Conservation (phyloP, 1,284 basidiomycete species). For the Fomitopsis pinicola region DNA sequence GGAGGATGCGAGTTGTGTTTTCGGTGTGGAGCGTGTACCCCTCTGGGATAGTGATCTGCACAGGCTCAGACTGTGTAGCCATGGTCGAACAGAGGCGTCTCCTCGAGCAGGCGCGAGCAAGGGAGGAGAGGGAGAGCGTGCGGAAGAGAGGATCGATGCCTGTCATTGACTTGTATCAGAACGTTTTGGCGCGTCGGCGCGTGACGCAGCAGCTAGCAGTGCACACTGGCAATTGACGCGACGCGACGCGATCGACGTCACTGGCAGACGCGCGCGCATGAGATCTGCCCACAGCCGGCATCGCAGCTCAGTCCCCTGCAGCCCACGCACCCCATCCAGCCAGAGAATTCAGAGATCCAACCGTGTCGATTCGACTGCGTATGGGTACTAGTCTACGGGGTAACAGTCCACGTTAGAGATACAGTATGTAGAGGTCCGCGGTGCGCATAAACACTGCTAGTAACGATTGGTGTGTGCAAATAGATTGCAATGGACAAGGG, state of each 20-base stretch:
- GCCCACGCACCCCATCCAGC: no score
- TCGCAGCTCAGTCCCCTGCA: no score
- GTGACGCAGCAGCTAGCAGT: background rate
- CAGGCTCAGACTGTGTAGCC: slow-evolving; percentile 8
- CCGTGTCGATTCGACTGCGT: background rate
- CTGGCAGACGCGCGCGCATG: background rate
- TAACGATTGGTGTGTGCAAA: slow-evolving; percentile 25
- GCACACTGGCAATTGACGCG: background rate
- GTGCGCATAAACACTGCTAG: slow-evolving; percentile 25
- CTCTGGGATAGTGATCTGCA: slow-evolving; percentile 52
- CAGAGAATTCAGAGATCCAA: no score
- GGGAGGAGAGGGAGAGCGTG: slow-evolving; percentile 63
- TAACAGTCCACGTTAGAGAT: background rate
- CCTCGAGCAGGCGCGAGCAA: slow-evolving; percentile 47
- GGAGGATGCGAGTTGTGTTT: slow-evolving; percentile 79
- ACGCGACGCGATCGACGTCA: background rate
- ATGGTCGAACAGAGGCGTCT: slow-evolving; percentile 9
- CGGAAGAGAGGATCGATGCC: slow-evolving; percentile 79
- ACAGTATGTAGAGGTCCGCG: slow-evolving; percentile 21
- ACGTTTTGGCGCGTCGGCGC: slow-evolving; percentile 62
- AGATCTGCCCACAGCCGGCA: background rate
- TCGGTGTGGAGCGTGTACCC: slow-evolving; percentile 82
- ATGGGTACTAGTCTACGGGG: background rate
- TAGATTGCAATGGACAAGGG: slow-evolving; percentile 28
- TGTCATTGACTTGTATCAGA: slow-evolving; percentile 64